These are phyloP conservation scores for Xylaria acuta DNA, from an alignment of 495 filamentous ascomycete genomes.

Conservation along the genomic window DNA sequence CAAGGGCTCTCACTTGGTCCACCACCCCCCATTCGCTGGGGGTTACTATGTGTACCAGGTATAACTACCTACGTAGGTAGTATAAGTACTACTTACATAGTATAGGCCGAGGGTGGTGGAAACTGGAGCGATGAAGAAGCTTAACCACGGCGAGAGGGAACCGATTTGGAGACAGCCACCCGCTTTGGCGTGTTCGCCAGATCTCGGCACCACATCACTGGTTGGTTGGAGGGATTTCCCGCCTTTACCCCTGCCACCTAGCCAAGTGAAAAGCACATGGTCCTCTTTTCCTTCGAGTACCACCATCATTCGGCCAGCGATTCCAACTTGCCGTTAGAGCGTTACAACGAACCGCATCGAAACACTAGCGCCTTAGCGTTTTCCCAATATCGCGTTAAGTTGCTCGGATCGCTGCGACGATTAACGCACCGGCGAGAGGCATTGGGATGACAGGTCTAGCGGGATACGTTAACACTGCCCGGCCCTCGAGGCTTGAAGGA, in stretches of 20 bases:
- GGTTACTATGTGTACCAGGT: neutral
- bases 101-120: neutral
- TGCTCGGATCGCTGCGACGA: neutral
- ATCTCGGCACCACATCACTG: slow-evolving; percentile 24
- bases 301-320: slow-evolving; percentile 19
- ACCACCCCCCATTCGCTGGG: slow-evolving; percentile 15
- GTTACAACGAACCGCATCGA: slow-evolving; percentile 21
- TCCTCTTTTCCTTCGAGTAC: slow-evolving; percentile 17
- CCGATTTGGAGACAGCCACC: slow-evolving; percentile 24
- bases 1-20: neutral
- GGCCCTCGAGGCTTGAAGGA: neutral
- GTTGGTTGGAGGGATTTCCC: slow-evolving; percentile 21
- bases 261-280: slow-evolving; percentile 1
- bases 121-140: slow-evolving; percentile 12
- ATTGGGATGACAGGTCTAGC: neutral
- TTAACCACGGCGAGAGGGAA: slow-evolving; percentile 24
- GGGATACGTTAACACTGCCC: neutral
- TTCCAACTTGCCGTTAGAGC: slow-evolving; percentile 30
- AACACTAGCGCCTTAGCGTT: slow-evolving; percentile 11
- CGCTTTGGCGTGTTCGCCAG: slow-evolving; percentile 14
- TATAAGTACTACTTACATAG: slow-evolving; percentile 3
- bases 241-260: slow-evolving; percentile 4
- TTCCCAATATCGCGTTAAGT: neutral
- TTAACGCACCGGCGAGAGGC: neutral
- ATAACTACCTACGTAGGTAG: neutral